Evolutionary conservation across 805 yeast species (phyloP).

Genomic region (Yarrowia sp.): DNA sequence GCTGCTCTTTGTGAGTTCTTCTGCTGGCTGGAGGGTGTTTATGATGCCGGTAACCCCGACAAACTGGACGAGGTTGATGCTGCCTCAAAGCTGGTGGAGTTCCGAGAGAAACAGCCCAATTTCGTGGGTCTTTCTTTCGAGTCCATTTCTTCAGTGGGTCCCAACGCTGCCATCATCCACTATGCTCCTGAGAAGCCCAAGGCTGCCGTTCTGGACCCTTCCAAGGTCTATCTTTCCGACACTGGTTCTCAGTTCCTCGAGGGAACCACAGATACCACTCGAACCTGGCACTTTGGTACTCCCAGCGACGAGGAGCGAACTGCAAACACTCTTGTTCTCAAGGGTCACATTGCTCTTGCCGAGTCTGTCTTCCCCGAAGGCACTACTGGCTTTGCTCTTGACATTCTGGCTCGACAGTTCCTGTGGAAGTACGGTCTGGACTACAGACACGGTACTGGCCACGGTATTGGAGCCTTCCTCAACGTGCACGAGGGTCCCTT

Average conservation of each 20-base stretch:
- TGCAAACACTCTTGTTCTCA: slow-evolving; percentile 79
- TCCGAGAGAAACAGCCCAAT: slow-evolving; percentile 39
- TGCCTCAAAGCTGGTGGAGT: slow-evolving; percentile 50
- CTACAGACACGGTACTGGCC: slow-evolving; percentile 94
- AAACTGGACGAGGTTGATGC: slow-evolving; percentile 58
- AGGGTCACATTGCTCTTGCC: slow-evolving; percentile 88
- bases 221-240: slow-evolving; percentile 72
- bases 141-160: slow-evolving; percentile 71
- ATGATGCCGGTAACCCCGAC: slow-evolving; percentile 39
- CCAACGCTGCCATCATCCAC: slow-evolving; percentile 75
- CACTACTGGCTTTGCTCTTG: slow-evolving; percentile 72
- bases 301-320: slow-evolving; percentile 58
- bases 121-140: slow-evolving; percentile 62
- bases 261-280: slow-evolving; percentile 95
- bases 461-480: slow-evolving; percentile 90
- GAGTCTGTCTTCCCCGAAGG: slow-evolving; percentile 73
- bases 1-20: slow-evolving; percentile 68
- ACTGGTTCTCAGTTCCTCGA: slow-evolving; percentile 90
- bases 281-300: slow-evolving; percentile 68
- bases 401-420: slow-evolving; percentile 75
- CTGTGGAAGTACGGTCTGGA: slow-evolving; percentile 80
- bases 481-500: slow-evolving; percentile 95
- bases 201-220: slow-evolving; percentile 59
- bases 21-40: slow-evolving; percentile 74
- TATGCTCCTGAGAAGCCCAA: slow-evolving; percentile 60